phyloP scores from a whole-genome alignment of 352 stramenopile genomes.

The Phytophthora boehmeriae region DNA sequence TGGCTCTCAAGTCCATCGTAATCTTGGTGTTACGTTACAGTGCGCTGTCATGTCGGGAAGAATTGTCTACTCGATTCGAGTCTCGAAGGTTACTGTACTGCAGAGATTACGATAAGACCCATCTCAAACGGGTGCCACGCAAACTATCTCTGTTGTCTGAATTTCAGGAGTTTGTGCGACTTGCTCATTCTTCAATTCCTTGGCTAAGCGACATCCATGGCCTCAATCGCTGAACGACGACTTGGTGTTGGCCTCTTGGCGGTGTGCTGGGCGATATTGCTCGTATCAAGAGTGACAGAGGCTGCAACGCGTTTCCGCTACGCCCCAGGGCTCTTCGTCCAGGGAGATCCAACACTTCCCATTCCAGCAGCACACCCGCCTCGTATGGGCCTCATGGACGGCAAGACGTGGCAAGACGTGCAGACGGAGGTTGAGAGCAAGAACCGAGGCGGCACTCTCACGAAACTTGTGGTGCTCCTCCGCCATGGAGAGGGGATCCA shows the following conservation, averaged over 20 bases:
- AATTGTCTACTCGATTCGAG: no score
- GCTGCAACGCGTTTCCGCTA: conserved; percentile 16
- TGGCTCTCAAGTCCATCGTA: no score
- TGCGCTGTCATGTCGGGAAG: no score
- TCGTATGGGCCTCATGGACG: conserved; percentile 33
- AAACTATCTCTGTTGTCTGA: no score
- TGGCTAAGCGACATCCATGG: no score
- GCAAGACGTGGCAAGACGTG: conserved; percentile 35
- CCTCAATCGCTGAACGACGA: not conserved
- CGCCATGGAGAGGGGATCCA: conserved; percentile 34
- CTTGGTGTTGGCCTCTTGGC: not conserved
- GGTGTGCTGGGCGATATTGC: conserved; percentile 7
- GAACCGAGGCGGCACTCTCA: conserved; percentile 1
- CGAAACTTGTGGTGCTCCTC: conserved; percentile 35
- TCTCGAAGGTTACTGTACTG: no score
- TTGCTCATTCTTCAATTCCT: no score
- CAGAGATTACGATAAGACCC: no score
- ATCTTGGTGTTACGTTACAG: no score
- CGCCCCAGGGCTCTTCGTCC: conserved; percentile 22
- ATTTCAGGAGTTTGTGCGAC: no score
- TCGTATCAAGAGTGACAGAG: conserved; percentile 10
- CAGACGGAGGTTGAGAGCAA: conserved; percentile 14
- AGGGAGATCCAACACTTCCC: conserved; percentile 15
- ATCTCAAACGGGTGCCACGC: no score
- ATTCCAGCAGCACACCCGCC: conserved; percentile 17